These are phyloP conservation scores for Chlorella vulgaris DNA, from an alignment of 139 green algal genomes.

Conservation along the genomic window DNA sequence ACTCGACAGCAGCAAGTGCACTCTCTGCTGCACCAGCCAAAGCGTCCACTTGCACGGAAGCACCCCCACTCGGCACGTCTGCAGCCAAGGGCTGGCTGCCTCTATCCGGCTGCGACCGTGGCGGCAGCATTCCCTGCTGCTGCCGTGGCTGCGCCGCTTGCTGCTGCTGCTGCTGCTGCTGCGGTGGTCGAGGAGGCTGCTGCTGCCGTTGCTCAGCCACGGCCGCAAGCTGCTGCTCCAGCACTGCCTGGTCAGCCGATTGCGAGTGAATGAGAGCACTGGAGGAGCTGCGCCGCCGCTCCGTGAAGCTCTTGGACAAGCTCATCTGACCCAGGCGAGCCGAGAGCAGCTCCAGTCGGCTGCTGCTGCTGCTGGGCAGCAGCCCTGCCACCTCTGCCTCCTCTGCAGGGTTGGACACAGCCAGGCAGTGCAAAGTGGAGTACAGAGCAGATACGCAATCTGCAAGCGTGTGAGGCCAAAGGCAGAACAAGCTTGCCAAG, in stretches of 20 bases:
- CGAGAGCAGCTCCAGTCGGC: slow-evolving; percentile 23
- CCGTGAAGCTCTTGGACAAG: slow-evolving; percentile 11
- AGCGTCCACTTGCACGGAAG: too few species aligned
- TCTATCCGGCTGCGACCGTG: background rate
- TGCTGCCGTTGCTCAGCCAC: background rate
- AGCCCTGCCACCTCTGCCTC: background rate
- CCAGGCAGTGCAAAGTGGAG: background rate
- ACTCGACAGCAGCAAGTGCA: background rate
- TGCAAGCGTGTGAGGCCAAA: background rate
- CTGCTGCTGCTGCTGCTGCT: background rate
- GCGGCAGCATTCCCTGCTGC: background rate
- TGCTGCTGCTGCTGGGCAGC: background rate
- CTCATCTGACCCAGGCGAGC: slow-evolving; percentile 19
- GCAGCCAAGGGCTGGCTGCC: background rate
- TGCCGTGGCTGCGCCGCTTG: background rate
- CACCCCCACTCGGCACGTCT: background rate
- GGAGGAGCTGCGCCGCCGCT: slow-evolving; percentile 19
- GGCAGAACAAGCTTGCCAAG: background rate
- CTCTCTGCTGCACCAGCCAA: too few species aligned
- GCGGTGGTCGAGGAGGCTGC: background rate
- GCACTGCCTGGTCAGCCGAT: slow-evolving; percentile 4
- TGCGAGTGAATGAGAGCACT: background rate
- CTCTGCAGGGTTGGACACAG: background rate
- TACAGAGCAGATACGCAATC: background rate
- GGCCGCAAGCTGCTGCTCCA: background rate